These are phyloP conservation scores for Capronia coronata DNA, from an alignment of 2,329 filamentous ascomycete species.

Conservation along the genomic window DNA sequence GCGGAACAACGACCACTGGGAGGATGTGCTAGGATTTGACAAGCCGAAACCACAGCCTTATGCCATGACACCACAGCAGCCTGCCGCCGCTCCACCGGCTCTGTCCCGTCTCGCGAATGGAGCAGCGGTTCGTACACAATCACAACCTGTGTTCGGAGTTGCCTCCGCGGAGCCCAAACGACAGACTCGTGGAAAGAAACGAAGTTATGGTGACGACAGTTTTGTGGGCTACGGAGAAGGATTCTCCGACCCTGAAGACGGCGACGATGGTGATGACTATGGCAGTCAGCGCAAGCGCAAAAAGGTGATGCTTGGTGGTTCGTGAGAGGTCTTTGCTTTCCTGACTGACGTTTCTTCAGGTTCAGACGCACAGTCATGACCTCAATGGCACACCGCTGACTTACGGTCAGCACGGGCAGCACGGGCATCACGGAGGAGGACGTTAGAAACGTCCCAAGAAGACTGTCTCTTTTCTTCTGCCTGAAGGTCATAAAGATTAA, in stretches of 20 bases:
- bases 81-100: slow-evolving; percentile 29
- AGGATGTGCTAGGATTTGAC: slow-evolving; percentile 43
- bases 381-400: slow-evolving; percentile 12
- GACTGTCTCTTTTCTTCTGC: neutral
- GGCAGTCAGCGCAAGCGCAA: slow-evolving; percentile 19
- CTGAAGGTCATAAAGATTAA: no score
- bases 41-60: slow-evolving; percentile 34
- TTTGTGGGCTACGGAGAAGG: slow-evolving; percentile 48
- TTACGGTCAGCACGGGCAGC: slow-evolving; percentile 10
- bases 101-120: slow-evolving; percentile 30
- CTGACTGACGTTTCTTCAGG: no score
- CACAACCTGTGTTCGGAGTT: slow-evolving; percentile 4
- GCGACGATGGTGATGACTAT: slow-evolving; percentile 7
- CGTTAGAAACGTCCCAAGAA: slow-evolving; percentile 10
- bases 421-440: no score
- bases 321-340: no score
- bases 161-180: slow-evolving; percentile 35
- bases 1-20: slow-evolving; percentile 44
- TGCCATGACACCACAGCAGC: slow-evolving; percentile 28
- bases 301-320: slow-evolving; percentile 9
- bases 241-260: slow-evolving; percentile 44
- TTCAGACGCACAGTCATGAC: no score
- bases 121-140: slow-evolving; percentile 16
- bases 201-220: slow-evolving; percentile 46
- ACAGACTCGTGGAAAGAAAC: slow-evolving; percentile 44